Evolutionary conservation across 306 rosid species (phyloP).

Genomic region (Cucumis sativus): Cucumber_9930_V3 NC_026661.2:21722501-21723000

Average conservation of each 20-base stretch:
- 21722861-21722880: too few relatives aligned
- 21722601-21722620: neutral
- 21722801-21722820: neutral
- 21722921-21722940: neutral
- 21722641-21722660: neutral
- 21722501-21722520: neutral
- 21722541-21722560: neutral
- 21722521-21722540: neutral
- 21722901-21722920: too few relatives aligned
- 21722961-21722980: neutral
- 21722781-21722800: neutral
- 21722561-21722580: neutral
- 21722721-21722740: neutral
- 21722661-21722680: neutral
- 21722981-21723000: neutral
- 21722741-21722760: neutral
- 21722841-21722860: too few relatives aligned
- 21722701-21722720: neutral
- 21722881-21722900: too few relatives aligned
- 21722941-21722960: neutral
- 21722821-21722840: neutral
- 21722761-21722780: neutral
- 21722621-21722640: neutral
- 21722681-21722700: neutral
- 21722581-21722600: neutral